Percentiles rank a stretch among this genome's conserved stretches.
phyloP scores from a whole-genome alignment of 2,329 filamentous ascomycete genomes.

The Endoconidiophora polonica region DNA sequence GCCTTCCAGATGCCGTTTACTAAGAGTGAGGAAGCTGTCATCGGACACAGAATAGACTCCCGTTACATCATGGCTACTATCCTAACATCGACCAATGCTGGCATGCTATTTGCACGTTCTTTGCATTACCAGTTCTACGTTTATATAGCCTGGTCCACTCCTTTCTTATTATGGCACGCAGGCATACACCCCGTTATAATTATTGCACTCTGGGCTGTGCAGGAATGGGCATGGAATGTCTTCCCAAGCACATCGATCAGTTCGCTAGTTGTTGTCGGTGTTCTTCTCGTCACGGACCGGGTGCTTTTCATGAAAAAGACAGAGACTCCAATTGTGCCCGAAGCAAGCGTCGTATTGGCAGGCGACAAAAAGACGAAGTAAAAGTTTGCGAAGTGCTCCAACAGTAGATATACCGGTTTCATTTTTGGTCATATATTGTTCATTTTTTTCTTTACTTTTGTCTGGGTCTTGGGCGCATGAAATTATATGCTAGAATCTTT shows the following conservation, averaged over 20 bases:
- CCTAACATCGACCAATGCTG: conserved; percentile 59
- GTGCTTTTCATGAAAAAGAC: conserved; percentile 9
- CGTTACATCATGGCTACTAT: conserved; percentile 62
- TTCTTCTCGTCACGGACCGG: conserved; percentile 43
- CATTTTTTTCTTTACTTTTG: conserved; percentile 5
- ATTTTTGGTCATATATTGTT: conserved; percentile 9
- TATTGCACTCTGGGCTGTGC: conserved; percentile 53
- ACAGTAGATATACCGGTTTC: background rate
- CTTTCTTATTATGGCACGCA: conserved; percentile 70
- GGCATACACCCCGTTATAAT: conserved; percentile 51
- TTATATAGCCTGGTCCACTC: conserved; percentile 78
- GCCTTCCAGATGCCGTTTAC: conserved; percentile 29
- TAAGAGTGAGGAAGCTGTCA: conserved; percentile 35
- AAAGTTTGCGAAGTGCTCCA: conserved; percentile 8
- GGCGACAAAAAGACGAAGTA: conserved; percentile 19
- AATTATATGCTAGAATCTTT: conserved; percentile 12
- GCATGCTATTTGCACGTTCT: conserved; percentile 70
- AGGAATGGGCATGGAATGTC: conserved; percentile 90
- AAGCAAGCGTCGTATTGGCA: conserved; percentile 16
- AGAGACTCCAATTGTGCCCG: conserved; percentile 8
- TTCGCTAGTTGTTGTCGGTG: conserved; percentile 48
- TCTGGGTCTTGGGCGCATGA: conserved; percentile 17
- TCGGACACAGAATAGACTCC: conserved; percentile 44
- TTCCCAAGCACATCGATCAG: conserved; percentile 57
- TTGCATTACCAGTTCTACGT: conserved; percentile 94